These are phyloP conservation scores for Boletus barrowsii DNA, from an alignment of 768 basidiomycete species.

Conservation along the genomic window DNA sequence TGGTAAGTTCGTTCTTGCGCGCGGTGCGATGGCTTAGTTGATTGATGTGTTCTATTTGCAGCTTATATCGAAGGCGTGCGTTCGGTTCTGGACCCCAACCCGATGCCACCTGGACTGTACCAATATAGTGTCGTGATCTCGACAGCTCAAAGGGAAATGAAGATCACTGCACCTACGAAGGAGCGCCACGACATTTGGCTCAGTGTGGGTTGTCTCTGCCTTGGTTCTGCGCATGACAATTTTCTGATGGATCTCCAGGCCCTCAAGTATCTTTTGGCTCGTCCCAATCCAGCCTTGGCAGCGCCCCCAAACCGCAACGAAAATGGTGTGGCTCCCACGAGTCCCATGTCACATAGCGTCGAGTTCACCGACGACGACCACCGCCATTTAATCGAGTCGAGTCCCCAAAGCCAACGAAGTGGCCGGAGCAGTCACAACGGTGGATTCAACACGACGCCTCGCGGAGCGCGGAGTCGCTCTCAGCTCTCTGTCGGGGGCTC, in stretches of 20 bases:
- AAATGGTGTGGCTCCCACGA: constrained; percentile 40
- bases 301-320: constrained; percentile 29
- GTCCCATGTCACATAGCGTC: constrained; percentile 44
- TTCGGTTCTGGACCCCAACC: constrained; percentile 90
- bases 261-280: constrained; percentile 82
- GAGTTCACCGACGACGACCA: constrained; percentile 53
- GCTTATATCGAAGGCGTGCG: constrained; percentile 93
- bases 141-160: constrained; percentile 94
- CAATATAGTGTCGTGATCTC: constrained; percentile 92
- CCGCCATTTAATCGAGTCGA: constrained; percentile 45
- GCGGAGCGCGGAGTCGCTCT: constrained; percentile 74
- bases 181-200: constrained; percentile 98
- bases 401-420: constrained; percentile 76
- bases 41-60: constrained; percentile 29
- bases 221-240: constrained; percentile 3
- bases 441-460: constrained; percentile 74
- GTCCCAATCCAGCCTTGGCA: constrained; percentile 45
- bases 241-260: constrained; percentile 51
- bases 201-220: constrained; percentile 51
- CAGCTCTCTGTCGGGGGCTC: constrained; percentile 72
- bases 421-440: constrained; percentile 54
- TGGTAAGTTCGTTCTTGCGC: constrained; percentile 55
- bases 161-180: constrained; percentile 94
- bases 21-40: constrained; percentile 7
- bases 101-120: constrained; percentile 91